These are phyloP conservation scores for Croton setiger DNA, from an alignment of 441 rosid species.

Conservation along the genomic window DNA sequence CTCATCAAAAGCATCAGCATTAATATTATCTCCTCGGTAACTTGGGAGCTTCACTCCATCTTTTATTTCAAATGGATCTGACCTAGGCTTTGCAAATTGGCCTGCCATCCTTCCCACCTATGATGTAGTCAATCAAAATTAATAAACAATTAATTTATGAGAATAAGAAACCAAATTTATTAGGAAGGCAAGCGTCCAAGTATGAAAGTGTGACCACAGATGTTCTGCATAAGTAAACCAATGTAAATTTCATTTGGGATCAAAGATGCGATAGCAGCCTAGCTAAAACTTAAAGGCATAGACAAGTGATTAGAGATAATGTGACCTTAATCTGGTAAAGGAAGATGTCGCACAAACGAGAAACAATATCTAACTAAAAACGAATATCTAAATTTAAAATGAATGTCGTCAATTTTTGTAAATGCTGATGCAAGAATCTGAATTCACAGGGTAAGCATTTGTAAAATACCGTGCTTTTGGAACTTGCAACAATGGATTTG, in stretches of 20 bases:
- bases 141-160: not conserved
- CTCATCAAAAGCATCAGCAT: constrained; percentile 73
- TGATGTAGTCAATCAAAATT: not conserved
- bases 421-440: not conserved
- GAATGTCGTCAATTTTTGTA: not conserved
- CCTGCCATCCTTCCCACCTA: constrained; percentile 77
- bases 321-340: not conserved
- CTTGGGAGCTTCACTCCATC: constrained; percentile 64
- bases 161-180: not conserved
- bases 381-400: not conserved
- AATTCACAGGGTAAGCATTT: not conserved
- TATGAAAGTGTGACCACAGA: not conserved
- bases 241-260: not conserved
- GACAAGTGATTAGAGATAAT: no score
- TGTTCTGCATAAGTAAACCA: not conserved
- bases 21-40: constrained; percentile 75
- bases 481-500: not conserved
- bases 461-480: not conserved
- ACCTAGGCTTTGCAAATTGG: constrained; percentile 69
- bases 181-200: not conserved
- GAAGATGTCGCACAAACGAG: not conserved
- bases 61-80: constrained; percentile 45
- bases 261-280: not conserved
- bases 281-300: constrained; percentile 4
- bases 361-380: not conserved